Evolutionary conservation across 2,329 filamentous ascomycete genomes (phyloP).

Genomic region (Aspergillus puulaauensis): DNA sequence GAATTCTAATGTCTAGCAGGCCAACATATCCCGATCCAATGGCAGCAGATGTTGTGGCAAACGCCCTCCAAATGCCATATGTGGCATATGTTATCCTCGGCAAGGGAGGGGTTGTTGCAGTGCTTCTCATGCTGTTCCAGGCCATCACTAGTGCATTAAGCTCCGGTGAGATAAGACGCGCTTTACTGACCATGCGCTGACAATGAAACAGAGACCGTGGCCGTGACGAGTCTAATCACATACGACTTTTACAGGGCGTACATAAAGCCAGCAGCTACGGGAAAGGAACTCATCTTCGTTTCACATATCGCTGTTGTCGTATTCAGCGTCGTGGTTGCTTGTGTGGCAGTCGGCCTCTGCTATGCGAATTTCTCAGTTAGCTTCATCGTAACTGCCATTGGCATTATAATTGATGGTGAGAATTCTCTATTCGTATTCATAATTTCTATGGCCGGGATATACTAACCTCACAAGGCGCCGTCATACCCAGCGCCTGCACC

Average conservation of each 20-base stretch:
- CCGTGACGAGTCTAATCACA: conserved; percentile 11
- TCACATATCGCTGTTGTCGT: conserved; percentile 23
- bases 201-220: not conserved
- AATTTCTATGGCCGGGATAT: too few relatives aligned
- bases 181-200: too few relatives aligned
- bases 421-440: too few relatives aligned
- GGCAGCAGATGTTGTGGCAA: conserved; percentile 17
- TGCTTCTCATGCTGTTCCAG: conserved; percentile 43
- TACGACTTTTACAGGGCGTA: conserved; percentile 34
- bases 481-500: conserved; percentile 30
- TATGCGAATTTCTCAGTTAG: conserved; percentile 26
- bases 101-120: conserved; percentile 23
- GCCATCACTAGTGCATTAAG: conserved; percentile 35
- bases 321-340: conserved; percentile 28
- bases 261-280: conserved; percentile 24
- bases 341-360: conserved; percentile 13
- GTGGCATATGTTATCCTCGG: conserved; percentile 28
- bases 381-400: conserved; percentile 21
- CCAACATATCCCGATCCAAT: conserved; percentile 18
- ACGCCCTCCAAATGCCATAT: conserved; percentile 27
- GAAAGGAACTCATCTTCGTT: conserved; percentile 21
- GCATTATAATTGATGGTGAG: conserved; percentile 18
- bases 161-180: not conserved
- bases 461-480: conserved; percentile 11
- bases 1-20: too few relatives aligned